phyloP scores from a whole-genome alignment of 148 eudicot genomes.

The Chenopodium berlandieri region DNA sequence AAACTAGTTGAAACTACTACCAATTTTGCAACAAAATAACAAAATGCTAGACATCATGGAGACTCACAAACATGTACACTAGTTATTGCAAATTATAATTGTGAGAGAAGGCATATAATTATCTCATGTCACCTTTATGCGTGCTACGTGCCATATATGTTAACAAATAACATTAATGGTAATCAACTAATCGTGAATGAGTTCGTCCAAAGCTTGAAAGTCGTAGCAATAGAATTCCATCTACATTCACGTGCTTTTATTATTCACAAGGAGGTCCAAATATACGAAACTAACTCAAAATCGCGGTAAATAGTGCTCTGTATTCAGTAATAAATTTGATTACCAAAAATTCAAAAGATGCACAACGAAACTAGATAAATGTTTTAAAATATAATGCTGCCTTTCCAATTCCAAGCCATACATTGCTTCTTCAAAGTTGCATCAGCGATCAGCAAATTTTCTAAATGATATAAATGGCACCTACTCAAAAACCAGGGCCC shows the following conservation, averaged over 20 bases:
- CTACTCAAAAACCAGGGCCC: background rate
- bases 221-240: too few relatives aligned
- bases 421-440: constrained; percentile 5
- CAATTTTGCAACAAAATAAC: background rate
- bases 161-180: background rate
- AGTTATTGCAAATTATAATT: too few relatives aligned
- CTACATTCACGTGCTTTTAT: too few relatives aligned
- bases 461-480: background rate
- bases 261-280: too few relatives aligned
- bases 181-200: too few relatives aligned
- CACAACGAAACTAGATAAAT: background rate
- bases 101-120: background rate
- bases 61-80: too few relatives aligned
- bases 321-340: too few relatives aligned
- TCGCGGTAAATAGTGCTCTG: too few relatives aligned
- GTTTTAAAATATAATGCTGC: background rate
- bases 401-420: background rate
- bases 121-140: background rate
- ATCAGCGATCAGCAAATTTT: background rate
- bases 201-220: too few relatives aligned
- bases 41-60: too few relatives aligned
- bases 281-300: too few relatives aligned
- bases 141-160: background rate
- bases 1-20: background rate
- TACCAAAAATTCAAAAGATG: background rate